Evolutionary conservation across 345 rosid species (phyloP), one percentile per base, ranked within the genome.

Genomic region (Kernera saxatilis): DNA sequence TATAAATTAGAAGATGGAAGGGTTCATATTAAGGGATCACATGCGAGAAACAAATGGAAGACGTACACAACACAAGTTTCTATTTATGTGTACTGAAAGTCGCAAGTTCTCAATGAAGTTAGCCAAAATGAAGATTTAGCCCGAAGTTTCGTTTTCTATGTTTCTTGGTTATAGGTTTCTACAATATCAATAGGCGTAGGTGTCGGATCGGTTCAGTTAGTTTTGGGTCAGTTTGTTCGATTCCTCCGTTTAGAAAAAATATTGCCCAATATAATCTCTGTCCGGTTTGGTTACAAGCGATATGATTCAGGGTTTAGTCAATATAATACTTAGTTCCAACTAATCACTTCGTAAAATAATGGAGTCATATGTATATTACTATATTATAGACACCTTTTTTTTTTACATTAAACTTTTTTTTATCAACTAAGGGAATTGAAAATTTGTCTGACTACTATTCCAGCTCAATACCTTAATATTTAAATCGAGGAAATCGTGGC

Each of bases 21-120:
- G 33, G 68, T 58, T 48, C 18, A 9, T 8, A 12, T 59, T 22
- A 72, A 62, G 55, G 29, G 25, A 63, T 33, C 51, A 37, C 60
- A 63, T 41, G 54, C 22, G 49, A 63, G 2, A 40, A 10, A 32
- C 30, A 51, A 29, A 52, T 40, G 27, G 32, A 33, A 44, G 69
- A 27, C 50, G 56, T 37, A 70, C 56, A 43, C 48, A 53, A 23
- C 48, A 33, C 17, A 72, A 53, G 39, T 63, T 52, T 52, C 46
- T 54, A 27, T 25, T 44, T 64, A 49, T 64, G 71, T 73, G 51
- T 55, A 55, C 5, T 45, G 58, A 45, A 64, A 45, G 65, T 62
- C 55, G 41, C 39, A 53, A 63, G 11, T 56, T 53, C 52, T 11
- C 44, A 40, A 61, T 52, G 5, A 30, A 13, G n/a, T 62, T 62